Conservation (phyloP, 129 eudicot species). For the Helianthus annuus region HanXRQr2.0-SUNRISE NC_035446.2:96237407-96237906, state of each 20-base stretch:
- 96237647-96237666: conserved; percentile 20
- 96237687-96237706: neutral
- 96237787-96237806: no score
- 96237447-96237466: neutral
- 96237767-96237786: no score
- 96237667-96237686: neutral
- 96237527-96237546: conserved; percentile 16
- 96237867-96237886: no score
- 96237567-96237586: conserved; percentile 19
- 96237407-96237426: no score
- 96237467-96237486: neutral
- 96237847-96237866: no score
- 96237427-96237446: neutral
- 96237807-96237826: no score
- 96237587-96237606: neutral
- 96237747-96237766: neutral
- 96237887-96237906: no score
- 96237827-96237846: no score
- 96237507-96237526: conserved; percentile 16
- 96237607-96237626: conserved; percentile 4
- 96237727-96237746: neutral
- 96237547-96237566: conserved; percentile 21
- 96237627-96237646: conserved; percentile 24
- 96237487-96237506: neutral
- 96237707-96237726: conserved; percentile 2